Percentiles rank a stretch among this genome's conserved stretches.
Conservation (phyloP, 306 rosid genomes). For the Sindora glabra region DNA sequence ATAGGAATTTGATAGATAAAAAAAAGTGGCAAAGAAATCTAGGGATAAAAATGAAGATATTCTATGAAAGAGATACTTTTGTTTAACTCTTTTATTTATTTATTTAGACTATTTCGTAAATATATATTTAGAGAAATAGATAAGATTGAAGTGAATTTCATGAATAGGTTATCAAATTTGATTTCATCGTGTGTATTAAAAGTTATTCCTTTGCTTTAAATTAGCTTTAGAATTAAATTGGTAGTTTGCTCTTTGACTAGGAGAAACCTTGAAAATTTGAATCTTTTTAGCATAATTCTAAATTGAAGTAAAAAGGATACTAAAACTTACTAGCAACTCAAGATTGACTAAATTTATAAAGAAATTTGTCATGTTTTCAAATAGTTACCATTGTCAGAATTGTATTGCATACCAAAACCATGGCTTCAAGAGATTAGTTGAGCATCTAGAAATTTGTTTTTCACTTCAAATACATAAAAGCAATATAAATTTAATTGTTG, state of each 20-base stretch:
- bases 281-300: constrained; percentile 60
- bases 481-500: too few relatives aligned
- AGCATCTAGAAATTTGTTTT: too few relatives aligned
- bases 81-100: constrained; percentile 10
- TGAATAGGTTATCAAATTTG: constrained; percentile 68
- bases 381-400: too few relatives aligned
- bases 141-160: constrained; percentile 84
- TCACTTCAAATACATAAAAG: too few relatives aligned
- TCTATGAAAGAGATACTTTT: background rate
- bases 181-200: background rate
- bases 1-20: background rate
- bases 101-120: constrained; percentile 80
- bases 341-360: too few relatives aligned
- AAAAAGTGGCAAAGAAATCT: too few relatives aligned
- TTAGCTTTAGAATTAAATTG: background rate
- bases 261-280: constrained; percentile 87
- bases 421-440: too few relatives aligned
- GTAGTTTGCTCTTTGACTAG: constrained; percentile 26
- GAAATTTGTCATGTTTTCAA: too few relatives aligned
- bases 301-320: constrained; percentile 84
- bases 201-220: background rate
- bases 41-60: background rate
- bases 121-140: constrained; percentile 87
- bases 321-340: too few relatives aligned
- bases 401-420: too few relatives aligned